These are phyloP conservation scores for Triangularia setosa DNA, from an alignment of 2,329 filamentous ascomycete genomes.

Conservation along the genomic window DNA sequence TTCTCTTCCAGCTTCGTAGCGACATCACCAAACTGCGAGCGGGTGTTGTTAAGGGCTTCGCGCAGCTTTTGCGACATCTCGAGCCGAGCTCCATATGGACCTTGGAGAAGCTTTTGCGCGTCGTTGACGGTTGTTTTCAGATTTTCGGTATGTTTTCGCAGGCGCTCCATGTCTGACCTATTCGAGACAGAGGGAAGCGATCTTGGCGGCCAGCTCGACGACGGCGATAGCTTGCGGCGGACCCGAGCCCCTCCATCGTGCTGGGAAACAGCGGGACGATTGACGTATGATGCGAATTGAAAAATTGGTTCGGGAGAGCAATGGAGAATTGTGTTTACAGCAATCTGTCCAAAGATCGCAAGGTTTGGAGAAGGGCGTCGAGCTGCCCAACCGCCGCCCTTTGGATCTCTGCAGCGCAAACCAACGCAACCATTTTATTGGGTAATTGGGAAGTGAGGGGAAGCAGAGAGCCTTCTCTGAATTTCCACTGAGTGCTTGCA, in stretches of 20 bases:
- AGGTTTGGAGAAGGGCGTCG: not conserved
- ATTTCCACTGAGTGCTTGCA: too few species aligned
- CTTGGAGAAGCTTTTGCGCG: slow-evolving; percentile 13
- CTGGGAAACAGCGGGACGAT: not conserved
- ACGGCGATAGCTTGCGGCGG: slow-evolving; percentile 15
- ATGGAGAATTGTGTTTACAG: not conserved
- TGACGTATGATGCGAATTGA: not conserved
- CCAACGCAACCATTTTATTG: too few species aligned
- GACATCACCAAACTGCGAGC: not conserved
- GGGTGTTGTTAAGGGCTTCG: slow-evolving; percentile 5
- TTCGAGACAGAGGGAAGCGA: slow-evolving; percentile 12
- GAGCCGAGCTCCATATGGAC: slow-evolving; percentile 10
- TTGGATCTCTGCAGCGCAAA: too few species aligned
- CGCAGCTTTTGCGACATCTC: slow-evolving; percentile 13
- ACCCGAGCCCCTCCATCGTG: slow-evolving; percentile 3
- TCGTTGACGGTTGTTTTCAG: slow-evolving; percentile 10
- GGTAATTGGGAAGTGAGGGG: too few species aligned
- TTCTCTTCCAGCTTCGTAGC: slow-evolving; percentile 21
- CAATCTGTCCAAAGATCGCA: not conserved
- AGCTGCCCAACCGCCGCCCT: not conserved
- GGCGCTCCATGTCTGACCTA: slow-evolving; percentile 16
- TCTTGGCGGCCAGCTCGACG: slow-evolving; percentile 15
- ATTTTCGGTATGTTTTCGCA: slow-evolving; percentile 11
- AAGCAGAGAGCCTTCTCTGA: too few species aligned
- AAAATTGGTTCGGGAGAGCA: not conserved